phyloP scores from a whole-genome alignment of 2,329 filamentous ascomycete genomes.

The Massarina eburnea region DNA sequence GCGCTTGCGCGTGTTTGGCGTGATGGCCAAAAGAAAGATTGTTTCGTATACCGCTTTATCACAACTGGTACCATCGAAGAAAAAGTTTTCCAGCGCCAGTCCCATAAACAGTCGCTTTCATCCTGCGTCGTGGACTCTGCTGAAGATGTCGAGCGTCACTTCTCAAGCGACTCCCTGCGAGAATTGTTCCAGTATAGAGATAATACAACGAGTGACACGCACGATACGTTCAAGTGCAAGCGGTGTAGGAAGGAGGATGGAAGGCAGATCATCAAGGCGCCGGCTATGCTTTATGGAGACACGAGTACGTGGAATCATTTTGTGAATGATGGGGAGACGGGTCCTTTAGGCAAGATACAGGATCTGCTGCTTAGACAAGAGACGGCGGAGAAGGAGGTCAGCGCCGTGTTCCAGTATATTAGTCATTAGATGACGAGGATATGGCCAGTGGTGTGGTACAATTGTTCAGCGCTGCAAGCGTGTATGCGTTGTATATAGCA shows the following conservation, averaged over 20 bases:
- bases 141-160: slow-evolving; percentile 96
- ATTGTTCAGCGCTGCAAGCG: no score
- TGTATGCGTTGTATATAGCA: no score
- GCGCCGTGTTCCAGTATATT: slow-evolving; percentile 97
- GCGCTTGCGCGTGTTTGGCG: slow-evolving; percentile 97
- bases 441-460: no score
- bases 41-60: slow-evolving; percentile 99
- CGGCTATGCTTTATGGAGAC: slow-evolving; percentile 94
- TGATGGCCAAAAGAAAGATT: slow-evolving; percentile 98
- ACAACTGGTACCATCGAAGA: slow-evolving; percentile 97
- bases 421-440: slow-evolving; percentile 82
- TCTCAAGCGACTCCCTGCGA: slow-evolving; percentile 84
- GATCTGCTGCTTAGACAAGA: slow-evolving; percentile 90
- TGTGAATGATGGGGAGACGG: slow-evolving; percentile 69
- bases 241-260: slow-evolving; percentile 82
- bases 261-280: slow-evolving; percentile 83
- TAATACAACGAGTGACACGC: slow-evolving; percentile 86
- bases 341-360: slow-evolving; percentile 77
- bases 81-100: slow-evolving; percentile 98
- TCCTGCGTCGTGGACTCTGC: slow-evolving; percentile 95
- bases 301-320: slow-evolving; percentile 99
- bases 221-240: slow-evolving; percentile 99
- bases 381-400: slow-evolving; percentile 74
- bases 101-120: slow-evolving; percentile 95
- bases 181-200: slow-evolving; percentile 93